phyloP scores from a whole-genome alignment of 176 grass and related monocot species.

The Elymus sibiricus region DNA sequence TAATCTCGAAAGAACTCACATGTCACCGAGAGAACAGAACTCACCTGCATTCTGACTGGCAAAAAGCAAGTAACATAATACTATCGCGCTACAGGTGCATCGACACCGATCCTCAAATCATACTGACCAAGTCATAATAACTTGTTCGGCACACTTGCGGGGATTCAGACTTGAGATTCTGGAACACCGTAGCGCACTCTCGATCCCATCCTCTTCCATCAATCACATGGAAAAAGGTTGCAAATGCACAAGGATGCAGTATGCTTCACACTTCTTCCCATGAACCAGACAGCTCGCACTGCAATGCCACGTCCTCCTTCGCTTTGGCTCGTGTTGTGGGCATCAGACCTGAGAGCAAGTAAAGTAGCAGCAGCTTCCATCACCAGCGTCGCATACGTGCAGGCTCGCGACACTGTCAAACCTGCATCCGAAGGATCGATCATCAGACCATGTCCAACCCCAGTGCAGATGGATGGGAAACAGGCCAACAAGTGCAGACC shows the following conservation, averaged over 20 bases:
- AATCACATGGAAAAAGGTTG: constrained; percentile 25
- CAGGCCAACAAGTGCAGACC: constrained; percentile 46
- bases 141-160: background rate
- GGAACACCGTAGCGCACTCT: constrained; percentile 6
- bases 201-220: background rate
- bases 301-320: constrained; percentile 23
- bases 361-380: constrained; percentile 30
- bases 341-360: constrained; percentile 18
- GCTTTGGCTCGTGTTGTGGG: constrained; percentile 11
- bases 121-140: background rate
- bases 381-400: constrained; percentile 38
- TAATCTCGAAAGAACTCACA: background rate
- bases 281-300: constrained; percentile 33
- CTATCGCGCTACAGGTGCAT: constrained; percentile 18
- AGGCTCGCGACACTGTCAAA: constrained; percentile 29
- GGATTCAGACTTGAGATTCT: constrained; percentile 31
- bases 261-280: constrained; percentile 24
- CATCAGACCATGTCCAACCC: constrained; percentile 25
- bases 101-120: background rate
- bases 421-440: constrained; percentile 8
- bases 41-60: background rate
- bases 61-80: constrained; percentile 5
- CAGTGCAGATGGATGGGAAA: constrained; percentile 24
- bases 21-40: constrained; percentile 7
- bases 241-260: background rate